Evolutionary conservation across 2,329 filamentous ascomycete species (phyloP), one percentile per base, ranked within the genome.

Genomic region (Corynespora cassiicola): DNA sequence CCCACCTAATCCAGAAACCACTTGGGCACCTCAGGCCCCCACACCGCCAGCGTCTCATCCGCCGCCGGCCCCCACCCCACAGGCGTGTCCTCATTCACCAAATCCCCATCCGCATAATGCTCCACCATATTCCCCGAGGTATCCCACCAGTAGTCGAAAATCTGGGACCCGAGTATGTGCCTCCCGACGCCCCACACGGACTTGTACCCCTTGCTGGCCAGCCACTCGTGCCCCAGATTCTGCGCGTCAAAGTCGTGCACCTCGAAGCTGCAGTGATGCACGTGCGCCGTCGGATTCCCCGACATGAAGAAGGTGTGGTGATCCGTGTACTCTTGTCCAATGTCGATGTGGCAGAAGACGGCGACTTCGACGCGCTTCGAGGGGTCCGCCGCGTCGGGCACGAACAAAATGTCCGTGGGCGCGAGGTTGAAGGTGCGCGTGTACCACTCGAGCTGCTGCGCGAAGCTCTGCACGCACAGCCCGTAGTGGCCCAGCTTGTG

Each of bases 91-190:
- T 80, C 71, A 49, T 82, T 82, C 2, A 87, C 75, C 49, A 85
- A 53, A 65, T 88, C 85, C 1, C 85, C 85, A 60, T 88, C 85
- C 11, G 84, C 80, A 53, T 88, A 88, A 63, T 87, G 83, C 66
- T 86, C 83, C 56, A 86, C 69, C 64, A 86, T 85, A 56, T 85
- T 84, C 0, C 74, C 73, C 3, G 72, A 75, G 0, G 79, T 78
- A 64, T 87, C 84, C 56, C 80, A 84, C 83, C 83, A 87, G 62
- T 87, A 87, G 56, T 88, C 84, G 52, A 88, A 89, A 34, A 88
- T 81, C 67, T 88, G 85, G 47, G 77, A 82, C 4, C 85, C 85
- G 52, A 88, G 73, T 15, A 87, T 77, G 69, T 88, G 85, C 35
- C 86, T 68, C 0, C 86, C 86, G 0, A 89, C 79, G 2, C 86